Evolutionary conservation across 176 grass and related monocot species (phyloP).

Genomic region (Carex parvula): DNA sequence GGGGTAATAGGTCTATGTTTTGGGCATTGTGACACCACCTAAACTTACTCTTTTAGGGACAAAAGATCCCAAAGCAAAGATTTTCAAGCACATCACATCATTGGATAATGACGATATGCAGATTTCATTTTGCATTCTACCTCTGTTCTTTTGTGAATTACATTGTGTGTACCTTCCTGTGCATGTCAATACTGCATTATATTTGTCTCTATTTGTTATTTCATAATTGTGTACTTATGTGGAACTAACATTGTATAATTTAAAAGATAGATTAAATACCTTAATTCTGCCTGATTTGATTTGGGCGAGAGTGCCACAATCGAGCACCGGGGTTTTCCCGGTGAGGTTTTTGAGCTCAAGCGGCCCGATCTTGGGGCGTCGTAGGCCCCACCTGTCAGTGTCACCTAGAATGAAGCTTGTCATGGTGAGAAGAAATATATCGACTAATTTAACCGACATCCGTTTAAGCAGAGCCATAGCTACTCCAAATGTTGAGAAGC

Average conservation of each 20-base stretch:
- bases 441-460: conserved; percentile 56
- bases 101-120: conserved; percentile 8
- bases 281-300: conserved; percentile 96
- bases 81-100: conserved; percentile 28
- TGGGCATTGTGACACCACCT: conserved; percentile 15
- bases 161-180: background rate
- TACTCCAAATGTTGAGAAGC: conserved; percentile 77
- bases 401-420: conserved; percentile 58
- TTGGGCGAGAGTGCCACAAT: conserved; percentile 64
- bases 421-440: conserved; percentile 58
- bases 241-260: too few relatives aligned
- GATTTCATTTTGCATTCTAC: background rate
- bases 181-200: too few relatives aligned
- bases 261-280: conserved; percentile 33
- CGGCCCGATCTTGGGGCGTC: conserved; percentile 76
- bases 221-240: too few relatives aligned
- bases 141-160: background rate
- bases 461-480: conserved; percentile 64
- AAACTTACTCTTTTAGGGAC: conserved; percentile 11
- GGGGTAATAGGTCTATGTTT: conserved; percentile 20
- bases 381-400: conserved; percentile 68
- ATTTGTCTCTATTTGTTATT: too few relatives aligned
- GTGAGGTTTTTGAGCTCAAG: conserved; percentile 93
- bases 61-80: conserved; percentile 22
- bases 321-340: conserved; percentile 85